phyloP scores from a whole-genome alignment of 2,329 filamentous ascomycete genomes.

The Xylariaceae sp. region DNA sequence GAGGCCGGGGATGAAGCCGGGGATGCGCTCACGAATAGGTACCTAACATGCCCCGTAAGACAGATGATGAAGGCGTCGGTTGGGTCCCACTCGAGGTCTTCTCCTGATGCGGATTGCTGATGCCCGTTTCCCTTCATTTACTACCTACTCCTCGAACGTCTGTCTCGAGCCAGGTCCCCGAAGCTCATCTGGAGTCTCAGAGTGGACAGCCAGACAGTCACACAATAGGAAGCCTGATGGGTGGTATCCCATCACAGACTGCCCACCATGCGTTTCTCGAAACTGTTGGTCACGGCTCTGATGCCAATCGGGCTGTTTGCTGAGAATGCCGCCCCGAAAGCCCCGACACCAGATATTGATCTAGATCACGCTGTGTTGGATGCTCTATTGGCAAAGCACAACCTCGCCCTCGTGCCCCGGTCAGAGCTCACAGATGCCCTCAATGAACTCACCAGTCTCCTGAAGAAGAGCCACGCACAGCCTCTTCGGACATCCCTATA shows the following conservation, averaged over 20 bases:
- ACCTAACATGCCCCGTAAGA: not conserved
- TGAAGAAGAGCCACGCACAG: conserved; percentile 33
- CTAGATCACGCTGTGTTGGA: conserved; percentile 30
- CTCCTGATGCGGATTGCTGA: not conserved
- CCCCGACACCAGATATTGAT: conserved; percentile 33
- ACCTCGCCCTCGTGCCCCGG: conserved; percentile 41
- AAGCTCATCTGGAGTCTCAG: conserved; percentile 21
- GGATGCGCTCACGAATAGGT: not conserved
- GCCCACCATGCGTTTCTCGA: conserved; percentile 35
- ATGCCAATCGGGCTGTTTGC: conserved; percentile 34
- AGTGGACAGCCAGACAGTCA: conserved; percentile 16
- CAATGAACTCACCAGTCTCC: conserved; percentile 38
- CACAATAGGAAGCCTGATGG: conserved; percentile 11
- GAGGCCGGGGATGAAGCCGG: too few species aligned
- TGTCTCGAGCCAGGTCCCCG: conserved; percentile 19
- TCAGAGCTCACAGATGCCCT: conserved; percentile 42
- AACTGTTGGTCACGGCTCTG: conserved; percentile 33
- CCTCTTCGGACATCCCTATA: conserved; percentile 28
- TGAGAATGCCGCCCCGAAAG: conserved; percentile 22
- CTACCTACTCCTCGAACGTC: conserved; percentile 1
- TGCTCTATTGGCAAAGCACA: conserved; percentile 39
- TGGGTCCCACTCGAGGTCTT: not conserved
- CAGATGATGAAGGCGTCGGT: not conserved
- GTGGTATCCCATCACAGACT: conserved; percentile 16
- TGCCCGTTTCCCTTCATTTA: not conserved